These are phyloP conservation scores for Paulownia fortunei DNA, from an alignment of 257 asterid species.

Conservation along the genomic window DNA sequence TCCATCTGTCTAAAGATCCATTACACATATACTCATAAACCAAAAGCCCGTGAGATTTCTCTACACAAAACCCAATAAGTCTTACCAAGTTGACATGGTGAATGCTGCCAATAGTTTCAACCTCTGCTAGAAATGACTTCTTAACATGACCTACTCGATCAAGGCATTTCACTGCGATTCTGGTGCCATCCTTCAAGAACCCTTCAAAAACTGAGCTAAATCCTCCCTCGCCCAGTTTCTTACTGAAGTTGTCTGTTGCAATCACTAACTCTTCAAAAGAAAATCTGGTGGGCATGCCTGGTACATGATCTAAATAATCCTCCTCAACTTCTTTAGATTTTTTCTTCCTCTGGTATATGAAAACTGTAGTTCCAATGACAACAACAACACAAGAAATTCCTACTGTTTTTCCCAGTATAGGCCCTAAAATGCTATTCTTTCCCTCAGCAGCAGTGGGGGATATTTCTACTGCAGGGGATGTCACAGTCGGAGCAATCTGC, in stretches of 20 bases:
- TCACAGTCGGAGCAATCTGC: neutral
- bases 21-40: constrained; percentile 40
- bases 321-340: constrained; percentile 30
- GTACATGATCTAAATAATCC: constrained; percentile 36
- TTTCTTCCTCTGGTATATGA: constrained; percentile 4
- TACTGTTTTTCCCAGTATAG: constrained; percentile 26
- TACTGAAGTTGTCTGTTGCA: constrained; percentile 32
- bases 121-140: constrained; percentile 41
- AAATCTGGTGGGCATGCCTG: constrained; percentile 42
- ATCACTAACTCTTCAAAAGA: constrained; percentile 20
- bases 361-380: constrained; percentile 1
- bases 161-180: constrained; percentile 38
- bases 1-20: constrained; percentile 43
- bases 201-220: constrained; percentile 42
- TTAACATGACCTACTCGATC: constrained; percentile 36
- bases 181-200: constrained; percentile 23
- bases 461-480: neutral
- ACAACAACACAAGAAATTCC: constrained; percentile 7
- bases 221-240: constrained; percentile 42
- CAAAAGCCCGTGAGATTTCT: constrained; percentile 35
- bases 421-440: constrained; percentile 12
- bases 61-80: constrained; percentile 41
- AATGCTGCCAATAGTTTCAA: constrained; percentile 39
- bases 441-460: neutral
- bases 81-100: constrained; percentile 38